Conservation (phyloP, 306 rosid species). For the Dalbergia cultrata region DNA sequence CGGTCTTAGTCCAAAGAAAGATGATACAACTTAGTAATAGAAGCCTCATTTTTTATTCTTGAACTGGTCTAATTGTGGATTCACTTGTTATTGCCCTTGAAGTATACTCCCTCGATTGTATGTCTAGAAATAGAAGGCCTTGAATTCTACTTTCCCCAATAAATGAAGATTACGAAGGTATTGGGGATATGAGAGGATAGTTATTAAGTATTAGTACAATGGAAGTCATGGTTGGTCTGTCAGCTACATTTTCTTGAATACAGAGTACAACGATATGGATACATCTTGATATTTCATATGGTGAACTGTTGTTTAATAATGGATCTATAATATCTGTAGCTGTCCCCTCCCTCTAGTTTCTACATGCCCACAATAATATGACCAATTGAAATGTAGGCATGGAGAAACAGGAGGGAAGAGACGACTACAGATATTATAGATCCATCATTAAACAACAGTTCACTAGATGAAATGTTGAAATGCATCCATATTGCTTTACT, state of each 20-base stretch:
- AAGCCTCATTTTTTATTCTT: background rate
- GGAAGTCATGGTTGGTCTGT: slow-evolving; percentile 50
- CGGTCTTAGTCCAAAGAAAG: background rate
- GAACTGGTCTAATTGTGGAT: background rate
- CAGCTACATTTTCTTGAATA: slow-evolving; percentile 55
- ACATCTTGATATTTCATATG: slow-evolving; percentile 55
- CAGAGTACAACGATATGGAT: slow-evolving; percentile 67
- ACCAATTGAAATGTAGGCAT: too few species aligned
- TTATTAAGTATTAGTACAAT: slow-evolving; percentile 46
- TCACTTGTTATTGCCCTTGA: background rate
- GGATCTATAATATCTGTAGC: too few species aligned
- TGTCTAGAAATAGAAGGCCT: background rate
- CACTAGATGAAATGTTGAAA: slow-evolving; percentile 48
- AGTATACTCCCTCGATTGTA: background rate
- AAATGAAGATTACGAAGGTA: slow-evolving; percentile 44
- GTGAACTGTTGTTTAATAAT: background rate
- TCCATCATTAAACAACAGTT: too few species aligned
- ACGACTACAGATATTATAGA: too few species aligned
- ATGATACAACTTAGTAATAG: slow-evolving; percentile 37
- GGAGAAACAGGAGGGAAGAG: too few species aligned
- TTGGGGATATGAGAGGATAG: slow-evolving; percentile 10
- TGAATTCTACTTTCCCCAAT: background rate
- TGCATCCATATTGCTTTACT: slow-evolving; percentile 70
- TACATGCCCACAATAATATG: too few species aligned
- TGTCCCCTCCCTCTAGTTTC: too few species aligned